phyloP scores from a whole-genome alignment of 306 rosid genomes.

The Elaeagnus macrophylla region DNA sequence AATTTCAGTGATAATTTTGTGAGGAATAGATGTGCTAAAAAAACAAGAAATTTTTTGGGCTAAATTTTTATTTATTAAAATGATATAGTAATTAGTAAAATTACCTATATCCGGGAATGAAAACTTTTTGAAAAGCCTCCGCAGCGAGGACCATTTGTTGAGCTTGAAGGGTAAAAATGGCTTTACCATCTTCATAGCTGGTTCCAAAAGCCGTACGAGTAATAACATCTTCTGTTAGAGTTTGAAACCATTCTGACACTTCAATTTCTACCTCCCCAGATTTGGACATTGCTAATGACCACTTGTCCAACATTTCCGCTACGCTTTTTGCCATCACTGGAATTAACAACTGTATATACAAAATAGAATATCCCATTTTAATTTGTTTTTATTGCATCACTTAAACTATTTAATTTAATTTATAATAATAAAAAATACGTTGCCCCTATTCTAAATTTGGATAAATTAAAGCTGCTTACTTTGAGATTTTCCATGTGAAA shows the following conservation, averaged over 20 bases:
- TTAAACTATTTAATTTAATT: no score
- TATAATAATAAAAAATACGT: no score
- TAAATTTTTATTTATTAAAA: no score
- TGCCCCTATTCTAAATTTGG: no score
- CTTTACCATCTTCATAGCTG: conserved; percentile 89
- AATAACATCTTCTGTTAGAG: conserved; percentile 67
- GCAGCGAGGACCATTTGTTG: conserved; percentile 81
- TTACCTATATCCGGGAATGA: conserved; percentile 94
- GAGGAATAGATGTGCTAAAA: no score
- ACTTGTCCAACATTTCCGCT: conserved; percentile 66
- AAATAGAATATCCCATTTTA: no score
- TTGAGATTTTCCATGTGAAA: conserved; percentile 91
- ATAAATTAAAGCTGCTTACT: conserved; percentile 23
- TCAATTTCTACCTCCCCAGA: conserved; percentile 80
- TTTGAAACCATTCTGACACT: conserved; percentile 75
- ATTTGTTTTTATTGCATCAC: no score
- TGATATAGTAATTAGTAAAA: not conserved
- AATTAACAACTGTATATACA: conserved; percentile 40
- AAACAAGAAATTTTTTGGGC: no score
- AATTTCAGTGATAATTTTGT: no score
- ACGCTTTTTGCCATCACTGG: conserved; percentile 78
- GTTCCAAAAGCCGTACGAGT: conserved; percentile 74
- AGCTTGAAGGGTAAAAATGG: conserved; percentile 60
- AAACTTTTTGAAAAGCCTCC: conserved; percentile 75
- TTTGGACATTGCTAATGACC: conserved; percentile 37